Evolutionary conservation across 495 filamentous ascomycete genomes (phyloP).

Genomic region (Aspergillus carlsbadensis): DNA sequence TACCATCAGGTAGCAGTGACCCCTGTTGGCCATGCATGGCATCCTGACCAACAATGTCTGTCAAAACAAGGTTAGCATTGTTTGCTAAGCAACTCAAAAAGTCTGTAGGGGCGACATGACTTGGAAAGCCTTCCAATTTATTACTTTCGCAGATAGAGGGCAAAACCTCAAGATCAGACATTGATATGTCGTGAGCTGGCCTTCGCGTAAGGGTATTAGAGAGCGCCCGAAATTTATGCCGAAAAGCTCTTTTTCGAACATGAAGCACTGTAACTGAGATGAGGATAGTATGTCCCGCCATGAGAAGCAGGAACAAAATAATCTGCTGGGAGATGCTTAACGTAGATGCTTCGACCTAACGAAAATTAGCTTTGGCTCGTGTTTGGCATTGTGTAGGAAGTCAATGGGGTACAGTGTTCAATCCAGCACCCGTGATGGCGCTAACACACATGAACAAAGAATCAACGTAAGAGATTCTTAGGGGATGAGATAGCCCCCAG

Average conservation of each 20-base stretch:
- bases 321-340: conserved; percentile 79
- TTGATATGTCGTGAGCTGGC: conserved; percentile 10
- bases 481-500: conserved; percentile 65
- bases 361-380: neutral
- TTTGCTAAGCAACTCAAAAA: neutral
- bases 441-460: conserved; percentile 73
- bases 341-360: conserved; percentile 57
- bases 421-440: conserved; percentile 77
- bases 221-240: conserved; percentile 60
- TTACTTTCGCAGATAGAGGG: neutral
- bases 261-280: conserved; percentile 45
- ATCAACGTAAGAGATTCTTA: conserved; percentile 69
- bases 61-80: conserved; percentile 13
- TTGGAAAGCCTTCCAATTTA: neutral
- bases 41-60: conserved; percentile 26
- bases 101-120: neutral
- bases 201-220: conserved; percentile 41
- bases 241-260: conserved; percentile 69
- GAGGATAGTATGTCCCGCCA: conserved; percentile 63
- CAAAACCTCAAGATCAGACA: neutral
- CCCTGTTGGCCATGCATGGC: conserved; percentile 14
- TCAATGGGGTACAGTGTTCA: conserved; percentile 59
- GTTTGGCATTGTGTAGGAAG: neutral
- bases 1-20: neutral
- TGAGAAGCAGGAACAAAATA: conserved; percentile 70